These are phyloP conservation scores for Paraglomus brasilianum DNA, from an alignment of 192 early-diverging fungal genomes.

Conservation along the genomic window DNA sequence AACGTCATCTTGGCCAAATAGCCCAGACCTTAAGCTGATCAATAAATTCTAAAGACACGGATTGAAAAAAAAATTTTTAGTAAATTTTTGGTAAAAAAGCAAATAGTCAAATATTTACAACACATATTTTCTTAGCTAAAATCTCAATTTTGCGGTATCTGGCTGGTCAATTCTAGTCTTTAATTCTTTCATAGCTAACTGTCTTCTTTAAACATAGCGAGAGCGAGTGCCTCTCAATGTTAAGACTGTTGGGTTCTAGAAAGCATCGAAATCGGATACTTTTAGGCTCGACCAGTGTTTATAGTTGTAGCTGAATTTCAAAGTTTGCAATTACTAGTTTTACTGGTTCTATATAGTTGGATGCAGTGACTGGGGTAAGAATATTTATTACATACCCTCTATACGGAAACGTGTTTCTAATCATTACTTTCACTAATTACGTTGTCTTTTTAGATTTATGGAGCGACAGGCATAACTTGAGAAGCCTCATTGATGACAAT, in stretches of 20 bases:
- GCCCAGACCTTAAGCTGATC: too few relatives aligned
- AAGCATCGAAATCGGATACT: neutral
- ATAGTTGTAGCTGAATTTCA: neutral
- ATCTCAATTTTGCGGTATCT: too few relatives aligned
- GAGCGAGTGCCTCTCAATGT: neutral
- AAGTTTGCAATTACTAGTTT: neutral
- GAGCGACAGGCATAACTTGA: neutral
- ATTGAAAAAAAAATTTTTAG: too few relatives aligned
- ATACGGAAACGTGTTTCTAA: too few relatives aligned
- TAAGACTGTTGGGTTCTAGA: neutral
- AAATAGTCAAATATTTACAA: too few relatives aligned
- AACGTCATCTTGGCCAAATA: too few relatives aligned
- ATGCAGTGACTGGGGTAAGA: too few relatives aligned
- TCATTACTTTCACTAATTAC: slow-evolving; percentile 2
- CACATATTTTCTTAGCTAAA: too few relatives aligned
- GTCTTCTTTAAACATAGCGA: slow-evolving; percentile 11
- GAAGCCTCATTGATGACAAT: neutral
- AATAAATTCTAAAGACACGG: too few relatives aligned
- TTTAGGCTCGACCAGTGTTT: neutral
- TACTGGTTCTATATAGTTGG: neutral
- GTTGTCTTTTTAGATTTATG: neutral
- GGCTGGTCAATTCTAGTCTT: neutral
- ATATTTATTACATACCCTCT: too few relatives aligned
- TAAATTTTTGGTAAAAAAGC: too few relatives aligned
- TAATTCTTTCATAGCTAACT: slow-evolving; percentile 10